Base-by-base conservation (phyloP, 441 rosid genomes). In the Pelargonium myrrhifolium region DNA sequence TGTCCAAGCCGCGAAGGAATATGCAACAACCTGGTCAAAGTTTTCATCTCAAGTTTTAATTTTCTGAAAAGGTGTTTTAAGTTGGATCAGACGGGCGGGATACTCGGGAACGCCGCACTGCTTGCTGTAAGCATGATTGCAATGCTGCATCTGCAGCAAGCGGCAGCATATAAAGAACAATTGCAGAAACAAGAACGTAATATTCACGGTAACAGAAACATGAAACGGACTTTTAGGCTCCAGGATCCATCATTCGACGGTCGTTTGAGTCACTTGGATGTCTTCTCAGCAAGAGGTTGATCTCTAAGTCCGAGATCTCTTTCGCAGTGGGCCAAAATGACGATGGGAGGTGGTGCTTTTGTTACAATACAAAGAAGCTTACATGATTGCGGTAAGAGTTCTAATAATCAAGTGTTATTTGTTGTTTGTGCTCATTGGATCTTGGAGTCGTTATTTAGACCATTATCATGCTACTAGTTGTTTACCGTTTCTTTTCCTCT, bases 81-180 rank as follows among this genome's bases (percentile, higher is more conserved):
- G 49, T 70, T 81, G 74, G 82, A 82, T 70, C 83, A 83, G 49
- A 68, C 81, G 77, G 87, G 89, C 62, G 91, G 93, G 45, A 45
- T 87, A 58, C 76, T 93, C 17, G 86, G 96, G 18, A 89, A 86
- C 77, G 87, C 93, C 66, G 94, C 97, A 65, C 66, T 90, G 47
- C 83, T 90, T 61, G 82, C 94, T 0, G 69, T 93, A 15, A 87
- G 94, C 71, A 80, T 90, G 96, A 69, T 89, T 39, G 87, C 93
- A 6, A 73, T 89, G 83, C 71, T 90, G 71, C 90, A 85, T 72
- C 80, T 89, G 73, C 95, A 83, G 64, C 89, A 80, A 6, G 55
- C 55, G 63, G 75, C 74, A 31, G 75, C 87, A 51, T 67, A 71
- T 49, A 79, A 67, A 60, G 86, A 82, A 26, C 80, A 70, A 60